These are phyloP conservation scores for Bidens hawaiensis DNA, from an alignment of 140 eudicot genomes.

Conservation along the genomic window DNA sequence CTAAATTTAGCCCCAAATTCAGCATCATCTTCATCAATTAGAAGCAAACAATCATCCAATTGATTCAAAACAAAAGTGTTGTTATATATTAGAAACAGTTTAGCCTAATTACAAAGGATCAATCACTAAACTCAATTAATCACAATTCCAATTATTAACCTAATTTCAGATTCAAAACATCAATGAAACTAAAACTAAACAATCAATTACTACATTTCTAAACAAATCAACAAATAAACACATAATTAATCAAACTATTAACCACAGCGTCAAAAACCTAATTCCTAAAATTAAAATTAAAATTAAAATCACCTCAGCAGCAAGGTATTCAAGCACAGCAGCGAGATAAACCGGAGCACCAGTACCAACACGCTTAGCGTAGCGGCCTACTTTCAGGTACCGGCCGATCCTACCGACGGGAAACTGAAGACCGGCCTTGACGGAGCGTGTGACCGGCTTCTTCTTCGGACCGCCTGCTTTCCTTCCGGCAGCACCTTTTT, in stretches of 20 bases:
- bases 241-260: no score
- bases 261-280: no score
- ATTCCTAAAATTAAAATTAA: neutral
- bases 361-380: conserved; percentile 36
- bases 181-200: no score
- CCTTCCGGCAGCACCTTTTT: conserved; percentile 41
- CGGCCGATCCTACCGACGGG: conserved; percentile 50
- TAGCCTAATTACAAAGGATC: neutral
- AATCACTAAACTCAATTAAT: neutral
- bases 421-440: conserved; percentile 43
- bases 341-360: conserved; percentile 49
- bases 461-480: conserved; percentile 37
- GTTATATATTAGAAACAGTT: no score
- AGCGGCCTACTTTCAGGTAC: conserved; percentile 33
- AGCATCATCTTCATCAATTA: no score
- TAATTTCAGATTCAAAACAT: no score
- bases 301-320: conserved; percentile 48
- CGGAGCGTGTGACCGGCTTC: conserved; percentile 38
- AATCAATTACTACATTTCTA: neutral
- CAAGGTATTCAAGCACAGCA: conserved; percentile 46
- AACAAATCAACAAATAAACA: neutral
- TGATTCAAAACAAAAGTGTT: no score
- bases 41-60: no score
- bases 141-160: neutral
- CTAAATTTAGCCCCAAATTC: neutral